Conservation (phyloP, 768 basidiomycete genomes). For the Leccinum disarticulatum region DNA sequence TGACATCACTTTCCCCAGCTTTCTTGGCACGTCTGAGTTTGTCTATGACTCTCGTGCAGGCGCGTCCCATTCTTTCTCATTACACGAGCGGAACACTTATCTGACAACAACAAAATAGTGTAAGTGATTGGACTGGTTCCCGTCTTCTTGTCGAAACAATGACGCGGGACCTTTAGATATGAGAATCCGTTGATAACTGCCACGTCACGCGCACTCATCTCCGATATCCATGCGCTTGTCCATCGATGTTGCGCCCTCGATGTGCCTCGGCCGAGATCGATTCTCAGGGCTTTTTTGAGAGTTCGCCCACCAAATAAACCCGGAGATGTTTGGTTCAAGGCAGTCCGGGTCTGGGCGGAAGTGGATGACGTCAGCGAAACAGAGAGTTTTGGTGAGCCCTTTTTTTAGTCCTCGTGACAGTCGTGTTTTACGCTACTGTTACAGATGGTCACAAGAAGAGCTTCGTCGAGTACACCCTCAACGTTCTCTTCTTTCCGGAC, state of each 20-base stretch:
- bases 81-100: not conserved
- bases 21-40: constrained; percentile 53
- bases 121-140: constrained; percentile 21
- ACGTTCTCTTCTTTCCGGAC: constrained; percentile 73
- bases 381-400: constrained; percentile 68
- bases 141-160: constrained; percentile 5
- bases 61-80: constrained; percentile 34
- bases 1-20: constrained; percentile 42
- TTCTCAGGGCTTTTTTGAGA: constrained; percentile 57
- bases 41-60: constrained; percentile 75
- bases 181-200: constrained; percentile 80
- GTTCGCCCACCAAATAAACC: constrained; percentile 22
- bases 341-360: constrained; percentile 70
- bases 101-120: constrained; percentile 20
- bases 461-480: constrained; percentile 78
- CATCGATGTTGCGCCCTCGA: constrained; percentile 60
- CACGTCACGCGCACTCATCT: constrained; percentile 67
- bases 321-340: constrained; percentile 55
- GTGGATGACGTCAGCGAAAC: constrained; percentile 73
- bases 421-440: not conserved
- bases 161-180: constrained; percentile 45
- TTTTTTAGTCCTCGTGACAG: not conserved
- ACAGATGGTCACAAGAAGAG: constrained; percentile 72
- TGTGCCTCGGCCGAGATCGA: constrained; percentile 64
- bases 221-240: constrained; percentile 66